These are phyloP conservation scores for Spathaspora hagerdaliae DNA, from an alignment of 805 yeast genomes.

Conservation along the genomic window DNA sequence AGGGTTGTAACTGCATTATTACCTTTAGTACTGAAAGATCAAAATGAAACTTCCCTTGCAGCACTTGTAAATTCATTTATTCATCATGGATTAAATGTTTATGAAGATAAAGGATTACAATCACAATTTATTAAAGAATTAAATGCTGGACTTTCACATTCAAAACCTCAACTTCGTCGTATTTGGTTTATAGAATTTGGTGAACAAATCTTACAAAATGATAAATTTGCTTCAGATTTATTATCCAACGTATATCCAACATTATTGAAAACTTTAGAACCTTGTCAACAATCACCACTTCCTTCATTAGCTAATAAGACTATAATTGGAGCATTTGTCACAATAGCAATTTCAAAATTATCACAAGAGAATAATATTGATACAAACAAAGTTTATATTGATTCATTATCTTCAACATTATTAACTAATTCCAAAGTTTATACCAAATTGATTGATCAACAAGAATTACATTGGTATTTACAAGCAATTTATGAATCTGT, in stretches of 20 bases:
- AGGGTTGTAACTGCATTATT: constrained; percentile 42
- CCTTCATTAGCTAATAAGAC: constrained; percentile 50
- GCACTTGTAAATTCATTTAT: constrained; percentile 49
- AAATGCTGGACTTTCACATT: constrained; percentile 59
- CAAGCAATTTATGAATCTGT: constrained; percentile 34
- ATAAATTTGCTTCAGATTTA: constrained; percentile 12
- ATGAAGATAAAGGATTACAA: constrained; percentile 13
- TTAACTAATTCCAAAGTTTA: constrained; percentile 45
- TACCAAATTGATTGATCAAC: constrained; percentile 42
- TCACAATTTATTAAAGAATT: constrained; percentile 29
- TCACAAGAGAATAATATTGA: constrained; percentile 10
- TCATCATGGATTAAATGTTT: constrained; percentile 21
- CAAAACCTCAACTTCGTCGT: constrained; percentile 58
- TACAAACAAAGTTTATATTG: constrained; percentile 11
- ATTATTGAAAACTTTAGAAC: constrained; percentile 30
- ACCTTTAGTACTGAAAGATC: constrained; percentile 65
- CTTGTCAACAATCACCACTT: constrained; percentile 49
- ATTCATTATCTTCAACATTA: constrained; percentile 45
- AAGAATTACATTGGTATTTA: constrained; percentile 52
- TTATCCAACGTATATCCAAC: constrained; percentile 16
- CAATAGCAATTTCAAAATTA: constrained; percentile 17
- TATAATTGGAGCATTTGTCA: constrained; percentile 53
- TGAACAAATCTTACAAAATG: constrained; percentile 14
- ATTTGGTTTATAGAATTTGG: constrained; percentile 64
- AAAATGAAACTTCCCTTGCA: constrained; percentile 61